A percentile compares a stretch with the other conserved stretches of the same genome.
Conservation (phyloP, 495 filamentous ascomycete genomes). For the Xylaria palmicola region DNA sequence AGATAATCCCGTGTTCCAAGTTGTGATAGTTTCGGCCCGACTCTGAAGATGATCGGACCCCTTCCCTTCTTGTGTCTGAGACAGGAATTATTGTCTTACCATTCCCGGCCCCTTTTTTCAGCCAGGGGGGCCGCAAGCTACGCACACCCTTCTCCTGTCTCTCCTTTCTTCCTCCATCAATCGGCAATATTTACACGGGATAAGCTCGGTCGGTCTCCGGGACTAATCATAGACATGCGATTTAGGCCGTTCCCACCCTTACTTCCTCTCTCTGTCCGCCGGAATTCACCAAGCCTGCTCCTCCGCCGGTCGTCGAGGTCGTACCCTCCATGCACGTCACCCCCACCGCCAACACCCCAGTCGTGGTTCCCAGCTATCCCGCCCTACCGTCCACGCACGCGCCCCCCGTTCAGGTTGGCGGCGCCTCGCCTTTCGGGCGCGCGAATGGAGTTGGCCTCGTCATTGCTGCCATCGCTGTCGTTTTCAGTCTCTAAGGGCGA, state of each 20-base stretch:
- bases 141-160: neutral
- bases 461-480: neutral
- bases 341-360: neutral
- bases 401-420: slow-evolving; percentile 1
- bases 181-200: neutral
- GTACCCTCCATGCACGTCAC: neutral
- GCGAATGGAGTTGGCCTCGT: neutral
- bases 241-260: slow-evolving; percentile 2
- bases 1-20: no score
- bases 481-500: neutral
- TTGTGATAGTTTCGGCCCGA: neutral
- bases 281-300: neutral
- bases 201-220: neutral
- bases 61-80: no score
- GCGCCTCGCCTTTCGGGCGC: neutral
- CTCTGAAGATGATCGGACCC: neutral
- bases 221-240: neutral
- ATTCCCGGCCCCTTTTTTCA: neutral
- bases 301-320: neutral
- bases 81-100: neutral
- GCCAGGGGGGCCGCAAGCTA: no score
- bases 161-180: neutral
- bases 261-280: slow-evolving; percentile 10
- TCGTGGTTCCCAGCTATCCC: neutral
- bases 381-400: no score